These are phyloP conservation scores for Pyricularia pennisetigena DNA, from an alignment of 2,329 filamentous ascomycete species.

Conservation along the genomic window DNA sequence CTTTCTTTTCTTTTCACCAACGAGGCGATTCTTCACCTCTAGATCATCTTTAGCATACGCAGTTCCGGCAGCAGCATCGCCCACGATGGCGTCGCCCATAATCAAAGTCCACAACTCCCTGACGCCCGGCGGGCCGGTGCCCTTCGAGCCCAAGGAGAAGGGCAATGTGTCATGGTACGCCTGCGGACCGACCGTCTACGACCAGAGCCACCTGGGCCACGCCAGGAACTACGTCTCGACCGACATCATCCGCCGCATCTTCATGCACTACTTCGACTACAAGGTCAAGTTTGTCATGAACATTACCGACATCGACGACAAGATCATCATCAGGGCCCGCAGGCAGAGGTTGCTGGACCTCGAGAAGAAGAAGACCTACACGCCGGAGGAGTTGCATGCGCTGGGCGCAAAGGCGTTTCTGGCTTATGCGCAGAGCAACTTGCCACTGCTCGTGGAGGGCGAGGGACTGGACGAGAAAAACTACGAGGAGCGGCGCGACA, in stretches of 20 bases:
- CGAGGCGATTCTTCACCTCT: not conserved
- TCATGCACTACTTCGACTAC: conserved; percentile 76
- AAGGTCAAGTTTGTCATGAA: conserved; percentile 86
- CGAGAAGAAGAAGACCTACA: conserved; percentile 59
- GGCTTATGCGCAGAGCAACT: conserved; percentile 43
- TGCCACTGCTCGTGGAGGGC: conserved; percentile 38
- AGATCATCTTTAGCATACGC: not conserved
- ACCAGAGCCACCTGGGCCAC: conserved; percentile 73
- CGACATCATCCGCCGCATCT: conserved; percentile 76
- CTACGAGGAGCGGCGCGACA: conserved; percentile 38
- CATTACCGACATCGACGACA: conserved; percentile 73
- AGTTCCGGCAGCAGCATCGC: not conserved
- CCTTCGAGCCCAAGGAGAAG: conserved; percentile 63
- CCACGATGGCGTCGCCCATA: conserved; percentile 3
- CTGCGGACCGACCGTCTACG: conserved; percentile 80
- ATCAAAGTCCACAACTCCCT: conserved; percentile 75
- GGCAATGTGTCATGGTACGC: conserved; percentile 77
- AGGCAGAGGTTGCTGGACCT: conserved; percentile 75
- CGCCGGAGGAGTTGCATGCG: conserved; percentile 32
- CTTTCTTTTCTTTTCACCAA: not conserved
- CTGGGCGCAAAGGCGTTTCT: conserved; percentile 43
- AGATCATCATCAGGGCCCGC: conserved; percentile 53
- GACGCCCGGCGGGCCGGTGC: conserved; percentile 58
- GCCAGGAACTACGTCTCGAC: conserved; percentile 86
- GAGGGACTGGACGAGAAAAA: conserved; percentile 34